Base-by-base conservation (phyloP, 148 eudicot genomes). In the Rhododendron simsii region DNA sequence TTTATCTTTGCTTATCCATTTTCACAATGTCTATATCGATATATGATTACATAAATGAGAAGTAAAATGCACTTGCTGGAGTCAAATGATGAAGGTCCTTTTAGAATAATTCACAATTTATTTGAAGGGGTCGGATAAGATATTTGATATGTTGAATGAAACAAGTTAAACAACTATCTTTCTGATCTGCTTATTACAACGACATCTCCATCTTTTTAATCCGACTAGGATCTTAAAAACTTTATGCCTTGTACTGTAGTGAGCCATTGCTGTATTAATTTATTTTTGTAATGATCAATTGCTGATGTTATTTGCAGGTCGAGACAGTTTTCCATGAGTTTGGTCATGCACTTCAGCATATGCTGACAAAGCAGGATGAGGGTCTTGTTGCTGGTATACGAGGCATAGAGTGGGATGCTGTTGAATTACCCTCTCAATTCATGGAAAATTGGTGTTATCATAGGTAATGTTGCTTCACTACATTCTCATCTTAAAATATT, bases 381-480 rank as follows among this genome's bases (percentile, higher is more conserved):
- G 98, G 99, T 84, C 94, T 95, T 82, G 98, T 97, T 87, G 93
- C 99, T 89, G 99, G 99, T 84, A 97, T 95, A 80, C 92, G 99
- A 84, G 96, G 96, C 61, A 91, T 97, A 76, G 99, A 97, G 90
- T 95, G 99, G 99, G 99, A 95, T 93, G 99, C 99, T 82, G 99
- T 97, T 81, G 99, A 97, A 91, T 92, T 97, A 79, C 99, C 99
- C 39, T 97, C 99, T 85, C 99, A 97, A 50, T 97, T 97, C 87
- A 97, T 97, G 99, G 99, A 97, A 88, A 97, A 97, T 88, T 97
- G 99, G 98, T 97, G 99, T 87, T 97, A 97, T 89, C 99, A 97
- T 83, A 91, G 98, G 99, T 97, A 90, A 85, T 77, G 80, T 21
- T 41, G 81, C 44, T 86, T 73, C 59, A 26, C 83, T 45, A 15